These are phyloP conservation scores for Amorphotheca resinae DNA, from an alignment of 495 filamentous ascomycete species.

Conservation along the genomic window DNA sequence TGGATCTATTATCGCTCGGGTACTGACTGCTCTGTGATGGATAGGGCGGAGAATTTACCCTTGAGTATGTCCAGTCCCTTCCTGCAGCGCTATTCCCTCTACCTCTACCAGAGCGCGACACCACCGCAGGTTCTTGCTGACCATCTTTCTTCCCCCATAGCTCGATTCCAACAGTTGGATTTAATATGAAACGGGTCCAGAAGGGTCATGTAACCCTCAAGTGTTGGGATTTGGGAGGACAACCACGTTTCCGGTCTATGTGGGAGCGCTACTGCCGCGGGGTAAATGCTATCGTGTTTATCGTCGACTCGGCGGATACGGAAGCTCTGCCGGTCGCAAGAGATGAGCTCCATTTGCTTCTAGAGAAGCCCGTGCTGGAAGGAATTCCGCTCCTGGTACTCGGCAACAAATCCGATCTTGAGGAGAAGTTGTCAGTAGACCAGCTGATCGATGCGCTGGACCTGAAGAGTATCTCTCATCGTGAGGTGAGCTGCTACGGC, in stretches of 20 bases:
- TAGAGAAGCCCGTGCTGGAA: conserved; percentile 73
- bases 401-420: conserved; percentile 93
- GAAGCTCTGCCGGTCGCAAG: conserved; percentile 72
- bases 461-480: conserved; percentile 75
- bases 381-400: conserved; percentile 93
- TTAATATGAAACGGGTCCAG: conserved; percentile 98
- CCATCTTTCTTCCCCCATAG: conserved; percentile 36
- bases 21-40: conserved; percentile 24
- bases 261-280: conserved; percentile 98
- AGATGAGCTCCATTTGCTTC: conserved; percentile 81
- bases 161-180: conserved; percentile 95
- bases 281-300: conserved; percentile 97
- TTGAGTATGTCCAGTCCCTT: conserved; percentile 70
- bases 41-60: conserved; percentile 95
- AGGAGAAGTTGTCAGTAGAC: conserved; percentile 77
- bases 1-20: neutral
- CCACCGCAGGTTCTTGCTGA: conserved; percentile 5
- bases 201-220: conserved; percentile 98
- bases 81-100: neutral
- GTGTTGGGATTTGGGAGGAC: conserved; percentile 97
- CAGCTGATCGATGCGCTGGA: conserved; percentile 90
- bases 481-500: conserved; percentile 96
- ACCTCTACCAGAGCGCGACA: conserved; percentile 1
- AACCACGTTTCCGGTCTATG: conserved; percentile 95
- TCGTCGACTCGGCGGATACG: conserved; percentile 82